Percentiles rank a stretch among this genome's conserved stretches.
Conservation (phyloP, 176 grass and related monocot genomes). For the Thalia dealbata region DNA sequence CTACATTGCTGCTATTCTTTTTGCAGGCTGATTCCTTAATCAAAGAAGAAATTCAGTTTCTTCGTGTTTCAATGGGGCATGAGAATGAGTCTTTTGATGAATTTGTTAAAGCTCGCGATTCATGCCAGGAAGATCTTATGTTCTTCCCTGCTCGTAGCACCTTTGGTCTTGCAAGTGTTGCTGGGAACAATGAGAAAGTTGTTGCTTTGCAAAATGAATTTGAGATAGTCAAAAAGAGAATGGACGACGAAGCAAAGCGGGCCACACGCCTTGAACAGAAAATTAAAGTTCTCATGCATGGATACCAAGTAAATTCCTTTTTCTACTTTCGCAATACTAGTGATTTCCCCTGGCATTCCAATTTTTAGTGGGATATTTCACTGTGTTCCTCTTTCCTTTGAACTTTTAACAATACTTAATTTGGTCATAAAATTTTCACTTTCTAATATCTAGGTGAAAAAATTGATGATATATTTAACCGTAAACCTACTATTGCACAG, state of each 20-base stretch:
- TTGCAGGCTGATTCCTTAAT: constrained; percentile 63
- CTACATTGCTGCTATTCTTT: constrained; percentile 8
- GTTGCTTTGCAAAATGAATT: constrained; percentile 69
- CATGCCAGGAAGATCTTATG: constrained; percentile 92
- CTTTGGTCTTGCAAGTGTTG: constrained; percentile 76
- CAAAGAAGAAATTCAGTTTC: constrained; percentile 59
- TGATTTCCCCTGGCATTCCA: background rate
- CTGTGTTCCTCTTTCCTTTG: background rate
- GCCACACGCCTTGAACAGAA: constrained; percentile 85
- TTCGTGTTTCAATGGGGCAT: constrained; percentile 71
- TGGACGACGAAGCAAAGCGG: constrained; percentile 91
- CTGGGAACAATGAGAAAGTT: constrained; percentile 74
- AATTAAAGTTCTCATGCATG: constrained; percentile 84
- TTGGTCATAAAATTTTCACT: background rate
- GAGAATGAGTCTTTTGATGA: constrained; percentile 74
- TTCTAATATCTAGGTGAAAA: too few species aligned
- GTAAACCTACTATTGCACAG: background rate
- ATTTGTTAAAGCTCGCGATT: constrained; percentile 73
- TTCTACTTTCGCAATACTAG: background rate
- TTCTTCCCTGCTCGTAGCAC: constrained; percentile 59
- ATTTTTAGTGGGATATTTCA: background rate
- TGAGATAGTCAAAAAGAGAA: constrained; percentile 75
- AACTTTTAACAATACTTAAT: background rate
- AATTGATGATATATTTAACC: background rate
- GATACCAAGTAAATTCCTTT: constrained; percentile 56